phyloP scores from a whole-genome alignment of 345 rosid genomes.

The Rubroshorea leprosula region DNA sequence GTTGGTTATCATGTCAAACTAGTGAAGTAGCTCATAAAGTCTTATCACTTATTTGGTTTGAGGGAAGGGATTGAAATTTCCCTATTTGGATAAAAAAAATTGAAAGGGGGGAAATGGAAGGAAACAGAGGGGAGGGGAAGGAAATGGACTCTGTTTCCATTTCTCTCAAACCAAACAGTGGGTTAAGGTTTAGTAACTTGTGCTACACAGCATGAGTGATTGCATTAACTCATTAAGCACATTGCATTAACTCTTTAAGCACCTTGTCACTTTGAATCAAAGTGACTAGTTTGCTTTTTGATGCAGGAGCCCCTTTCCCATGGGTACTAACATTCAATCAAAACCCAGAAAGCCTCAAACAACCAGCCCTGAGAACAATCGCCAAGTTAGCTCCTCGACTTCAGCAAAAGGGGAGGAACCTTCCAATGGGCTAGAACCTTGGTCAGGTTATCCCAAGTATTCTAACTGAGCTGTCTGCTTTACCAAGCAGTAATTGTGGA shows the following conservation, averaged over 20 bases:
- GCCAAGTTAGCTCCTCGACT: too few relatives aligned
- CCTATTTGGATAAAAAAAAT: too few relatives aligned
- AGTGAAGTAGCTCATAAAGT: conserved; percentile 5
- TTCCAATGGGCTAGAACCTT: conserved; percentile 44
- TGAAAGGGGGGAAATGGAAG: too few relatives aligned
- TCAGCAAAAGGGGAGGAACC: conserved; percentile 63
- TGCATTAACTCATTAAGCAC: too few relatives aligned
- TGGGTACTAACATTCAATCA: conserved; percentile 62
- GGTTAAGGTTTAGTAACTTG: too few relatives aligned
- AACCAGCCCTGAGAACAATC: conserved; percentile 45
- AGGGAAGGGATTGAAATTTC: too few relatives aligned
- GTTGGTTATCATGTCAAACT: conserved; percentile 24
- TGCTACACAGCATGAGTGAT: too few relatives aligned
- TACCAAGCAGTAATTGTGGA: conserved; percentile 37
- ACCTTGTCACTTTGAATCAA: neutral
- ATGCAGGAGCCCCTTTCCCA: conserved; percentile 80
- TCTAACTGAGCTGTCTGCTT: conserved; percentile 24
- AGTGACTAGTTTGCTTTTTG: neutral
- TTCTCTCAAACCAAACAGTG: too few relatives aligned
- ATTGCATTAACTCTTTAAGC: too few relatives aligned
- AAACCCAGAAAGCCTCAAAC: conserved; percentile 62
- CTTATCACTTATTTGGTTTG: too few relatives aligned
- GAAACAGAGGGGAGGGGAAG: too few relatives aligned
- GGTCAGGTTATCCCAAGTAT: conserved; percentile 37
- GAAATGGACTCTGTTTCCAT: too few relatives aligned